Evolutionary conservation across 345 rosid genomes (phyloP), one percentile per base, ranked within the genome.

Genomic region (Lepidium aucheri): DNA sequence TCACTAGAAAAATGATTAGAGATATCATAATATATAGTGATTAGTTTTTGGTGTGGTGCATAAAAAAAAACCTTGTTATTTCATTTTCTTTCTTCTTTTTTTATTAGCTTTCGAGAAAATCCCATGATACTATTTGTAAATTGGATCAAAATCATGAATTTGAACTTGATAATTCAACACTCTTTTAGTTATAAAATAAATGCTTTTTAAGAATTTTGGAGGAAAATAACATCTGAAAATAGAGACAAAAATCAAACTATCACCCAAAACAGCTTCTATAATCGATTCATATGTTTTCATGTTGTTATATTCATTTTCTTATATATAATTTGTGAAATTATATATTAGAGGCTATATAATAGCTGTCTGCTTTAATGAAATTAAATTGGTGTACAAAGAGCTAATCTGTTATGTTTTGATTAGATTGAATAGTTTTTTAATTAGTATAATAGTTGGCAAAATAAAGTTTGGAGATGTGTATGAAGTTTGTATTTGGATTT

Each of bases 401-500:
- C 61, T 60, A 50, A 43, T 42, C 54, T 70, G 40, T 52, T 43
- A 53, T 34, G 49, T 52, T 43, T 61, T 34, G 49, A 62, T 53
- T 44, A 61, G 68, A 44, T 62, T 44, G 34, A 35, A 70, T 45
- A 16, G 13, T 34, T 46, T 61, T 53, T 34, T 32, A 14, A 34
- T 42, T 24, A 52, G 15, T 42, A 61, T 34, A 53, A 61, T 70
- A 15, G 68, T 42, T 53, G 68, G 68, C 63, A 61, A 49, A 20
- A 68, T 51, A 60, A 35, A 51, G 20, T 41, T 53, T 43, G 7
- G 38, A 14, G 34, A 60, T 26, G 45, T 47, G 24, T 26, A 16
- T 26, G 30, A 26, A 26, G 30, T 26, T 6, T 26, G 30, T 26
- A 26, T 26, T 12, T 17, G 55, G 38, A 12, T 47, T 46, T n/a